phyloP scores from a whole-genome alignment of 805 yeast genomes.

The Suhomyces sp. region DNA sequence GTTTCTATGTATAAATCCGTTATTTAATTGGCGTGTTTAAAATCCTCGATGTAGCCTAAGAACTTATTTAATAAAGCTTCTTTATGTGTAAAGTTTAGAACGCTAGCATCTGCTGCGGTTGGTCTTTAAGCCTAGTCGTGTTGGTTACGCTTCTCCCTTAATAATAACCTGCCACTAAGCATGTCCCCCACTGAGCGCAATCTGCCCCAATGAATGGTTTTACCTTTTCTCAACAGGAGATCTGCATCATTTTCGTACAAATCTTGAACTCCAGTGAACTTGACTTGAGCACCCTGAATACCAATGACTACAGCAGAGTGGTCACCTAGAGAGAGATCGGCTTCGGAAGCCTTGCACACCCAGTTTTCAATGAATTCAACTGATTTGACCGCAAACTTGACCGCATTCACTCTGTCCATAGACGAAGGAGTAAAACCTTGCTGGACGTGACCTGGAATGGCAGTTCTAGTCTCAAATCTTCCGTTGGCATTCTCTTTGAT shows the following conservation, averaged over 20 bases:
- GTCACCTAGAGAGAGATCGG: not conserved
- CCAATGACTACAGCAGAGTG: constrained; percentile 59
- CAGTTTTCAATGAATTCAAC: constrained; percentile 62
- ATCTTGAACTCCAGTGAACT: constrained; percentile 53
- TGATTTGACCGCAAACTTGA: constrained; percentile 67
- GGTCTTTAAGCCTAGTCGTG: not conserved
- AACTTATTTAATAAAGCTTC: not conserved
- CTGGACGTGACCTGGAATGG: constrained; percentile 84
- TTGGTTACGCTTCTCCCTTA: constrained; percentile 18
- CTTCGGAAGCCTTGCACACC: constrained; percentile 2
- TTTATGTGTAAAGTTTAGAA: not conserved
- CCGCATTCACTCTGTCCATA: constrained; percentile 73
- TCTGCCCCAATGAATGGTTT: constrained; percentile 64
- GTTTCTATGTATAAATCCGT: not conserved
- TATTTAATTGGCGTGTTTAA: not conserved
- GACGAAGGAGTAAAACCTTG: constrained; percentile 79
- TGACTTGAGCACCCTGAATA: constrained; percentile 61
- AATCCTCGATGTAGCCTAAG: not conserved
- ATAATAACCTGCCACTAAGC: constrained; percentile 64
- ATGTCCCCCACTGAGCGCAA: constrained; percentile 60
- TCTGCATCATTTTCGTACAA: constrained; percentile 64
- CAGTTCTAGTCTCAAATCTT: constrained; percentile 72
- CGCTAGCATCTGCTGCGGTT: not conserved
- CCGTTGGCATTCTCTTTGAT: constrained; percentile 61
- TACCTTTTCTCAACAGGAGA: constrained; percentile 61